phyloP scores from a whole-genome alignment of 345 rosid species.

The Gynandropsis gynandra region DNA sequence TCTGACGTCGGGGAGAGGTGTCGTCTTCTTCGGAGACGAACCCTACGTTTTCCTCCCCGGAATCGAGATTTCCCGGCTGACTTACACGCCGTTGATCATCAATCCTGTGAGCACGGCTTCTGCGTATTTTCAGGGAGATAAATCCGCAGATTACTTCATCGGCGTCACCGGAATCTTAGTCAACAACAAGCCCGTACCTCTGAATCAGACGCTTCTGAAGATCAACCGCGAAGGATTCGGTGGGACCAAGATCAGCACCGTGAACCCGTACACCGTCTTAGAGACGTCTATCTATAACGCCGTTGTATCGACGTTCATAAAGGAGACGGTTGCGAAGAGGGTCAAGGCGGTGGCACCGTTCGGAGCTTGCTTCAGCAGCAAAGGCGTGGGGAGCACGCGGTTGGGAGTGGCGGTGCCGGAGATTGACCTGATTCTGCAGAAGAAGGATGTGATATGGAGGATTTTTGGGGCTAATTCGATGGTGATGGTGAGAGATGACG shows the following conservation, averaged over 20 bases:
- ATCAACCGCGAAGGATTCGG: conserved; percentile 39
- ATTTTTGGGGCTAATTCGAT: conserved; percentile 63
- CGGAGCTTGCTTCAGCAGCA: conserved; percentile 44
- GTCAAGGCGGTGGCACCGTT: conserved; percentile 48
- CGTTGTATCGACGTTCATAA: conserved; percentile 35
- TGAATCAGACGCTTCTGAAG: conserved; percentile 39
- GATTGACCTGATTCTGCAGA: conserved; percentile 43
- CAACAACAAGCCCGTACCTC: conserved; percentile 24
- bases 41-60: conserved; percentile 51
- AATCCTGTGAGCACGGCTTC: conserved; percentile 56
- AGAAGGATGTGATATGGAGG: conserved; percentile 43
- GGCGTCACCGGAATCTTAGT: conserved; percentile 43
- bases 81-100: conserved; percentile 45
- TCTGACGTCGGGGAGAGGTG: conserved; percentile 39
- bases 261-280: conserved; percentile 55
- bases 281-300: conserved; percentile 46
- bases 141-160: conserved; percentile 63
- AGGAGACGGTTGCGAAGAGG: conserved; percentile 30
- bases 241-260: conserved; percentile 75
- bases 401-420: conserved; percentile 50
- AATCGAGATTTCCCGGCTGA: conserved; percentile 36
- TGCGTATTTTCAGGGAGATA: conserved; percentile 31
- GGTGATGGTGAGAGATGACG: conserved; percentile 41
- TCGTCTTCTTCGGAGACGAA: conserved; percentile 50
- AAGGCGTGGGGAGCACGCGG: conserved; percentile 36